These are phyloP conservation scores for Metschnikowia chrysomelidarum DNA, from an alignment of 805 yeast genomes.

Conservation along the genomic window DNA sequence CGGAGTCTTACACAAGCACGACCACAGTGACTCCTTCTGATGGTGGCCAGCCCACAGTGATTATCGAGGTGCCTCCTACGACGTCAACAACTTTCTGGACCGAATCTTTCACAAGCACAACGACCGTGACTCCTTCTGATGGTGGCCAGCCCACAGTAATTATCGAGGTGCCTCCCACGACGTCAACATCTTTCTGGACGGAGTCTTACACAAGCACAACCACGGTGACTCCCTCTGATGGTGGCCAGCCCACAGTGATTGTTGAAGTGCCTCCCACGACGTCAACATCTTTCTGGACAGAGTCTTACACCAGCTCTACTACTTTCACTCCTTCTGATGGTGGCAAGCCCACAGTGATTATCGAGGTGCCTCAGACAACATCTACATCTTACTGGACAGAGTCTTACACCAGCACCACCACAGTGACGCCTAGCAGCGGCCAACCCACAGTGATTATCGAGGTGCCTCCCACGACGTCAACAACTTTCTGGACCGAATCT, in stretches of 20 bases:
- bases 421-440: conserved; percentile 7
- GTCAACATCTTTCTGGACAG: conserved; percentile 2
- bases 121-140: neutral
- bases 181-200: conserved; percentile 11
- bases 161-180: conserved; percentile 17
- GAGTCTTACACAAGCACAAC: conserved; percentile 9
- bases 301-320: neutral
- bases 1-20: neutral
- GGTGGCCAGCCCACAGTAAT: conserved; percentile 1
- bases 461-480: neutral
- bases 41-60: conserved; percentile 1
- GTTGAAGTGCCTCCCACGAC: conserved; percentile 1
- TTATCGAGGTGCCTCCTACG: neutral
- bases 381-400: conserved; percentile 13
- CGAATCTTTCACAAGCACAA: neutral
- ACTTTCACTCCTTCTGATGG: neutral
- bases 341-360: conserved; percentile 1
- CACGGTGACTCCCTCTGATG: conserved; percentile 14
- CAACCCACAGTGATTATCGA: conserved; percentile 15
- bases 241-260: conserved; percentile 20
- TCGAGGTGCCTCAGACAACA: conserved; percentile 11
- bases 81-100: conserved; percentile 4
- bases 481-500: conserved; percentile 4
- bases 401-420: conserved; percentile 8
- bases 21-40: neutral